Evolutionary conservation across 1,139 yeast species (phyloP), one percentile per base, ranked within the genome.

Genomic region (Candida sanyaensis): DNA sequence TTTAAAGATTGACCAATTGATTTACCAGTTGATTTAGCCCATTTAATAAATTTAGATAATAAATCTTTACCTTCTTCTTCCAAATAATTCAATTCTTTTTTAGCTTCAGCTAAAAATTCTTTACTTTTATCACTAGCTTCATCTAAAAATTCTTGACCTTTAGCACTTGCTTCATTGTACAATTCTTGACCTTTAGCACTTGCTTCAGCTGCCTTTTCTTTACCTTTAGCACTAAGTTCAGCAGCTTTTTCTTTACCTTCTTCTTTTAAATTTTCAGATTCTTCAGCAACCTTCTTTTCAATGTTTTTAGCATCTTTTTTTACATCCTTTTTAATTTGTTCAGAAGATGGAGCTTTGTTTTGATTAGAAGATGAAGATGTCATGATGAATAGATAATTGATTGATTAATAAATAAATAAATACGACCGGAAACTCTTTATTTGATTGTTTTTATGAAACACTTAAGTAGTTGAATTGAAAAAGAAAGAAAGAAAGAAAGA

Each of bases 31-130:
- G 48, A 30, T 33, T 44, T 37, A 21, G 52, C 40, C 23, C 44
- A 43, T 10, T 44, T 43, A 44, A 45, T 36, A n/a, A 62, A 55
- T 50, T 59, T 53, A 50, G 55, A 56, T 43, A 58, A 53, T 46
- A 60, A 53, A 32, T 64, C 52, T 46, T 59, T 55, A 36, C 67
- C 63, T 39, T 62, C 59, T 47, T 62, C 54, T 56, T 66, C 67
- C 40, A 68, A 56, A 36, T 66, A 64, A 23, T 58, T 58, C 30
- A 64, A 56, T 37, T 66, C 68, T 51, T 65, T 60, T 41, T 52
- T 51, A 32, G 47, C 47, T 39, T 57, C 61, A 33, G 49, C 41
- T 38, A 47, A 37, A 50, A 34, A 43, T 53, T 57, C 54, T 41
- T 48, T 40, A 30, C 50, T 47, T 38, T 46, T 48, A 41, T 50